Evolutionary conservation across 148 eudicot species (phyloP).

Genomic region (Drosera capensis): DNA sequence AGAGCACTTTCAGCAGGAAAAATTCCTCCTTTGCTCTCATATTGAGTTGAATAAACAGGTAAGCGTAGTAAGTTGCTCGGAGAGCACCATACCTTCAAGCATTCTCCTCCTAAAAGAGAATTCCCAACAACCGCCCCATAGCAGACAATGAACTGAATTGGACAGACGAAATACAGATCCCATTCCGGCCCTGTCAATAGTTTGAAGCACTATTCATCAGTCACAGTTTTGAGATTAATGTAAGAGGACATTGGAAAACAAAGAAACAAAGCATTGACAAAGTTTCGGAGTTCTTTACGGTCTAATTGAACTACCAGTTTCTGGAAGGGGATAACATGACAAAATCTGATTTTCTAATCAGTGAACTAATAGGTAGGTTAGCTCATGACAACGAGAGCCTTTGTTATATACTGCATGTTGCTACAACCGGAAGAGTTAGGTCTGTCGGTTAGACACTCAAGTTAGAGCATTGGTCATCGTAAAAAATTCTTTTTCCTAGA

Average conservation of each 20-base stretch:
- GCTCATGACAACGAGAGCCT: no score
- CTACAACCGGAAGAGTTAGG: no score
- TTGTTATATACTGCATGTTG: no score
- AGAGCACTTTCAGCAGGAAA: no score
- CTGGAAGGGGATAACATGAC: no score
- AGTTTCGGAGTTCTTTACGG: no score
- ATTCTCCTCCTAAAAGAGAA: conserved; percentile 61
- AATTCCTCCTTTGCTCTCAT: background rate
- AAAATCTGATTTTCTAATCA: no score
- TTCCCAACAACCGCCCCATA: conserved; percentile 63
- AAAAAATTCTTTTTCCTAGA: background rate
- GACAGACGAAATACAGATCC: conserved; percentile 64
- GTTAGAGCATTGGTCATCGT: no score
- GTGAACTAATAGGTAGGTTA: no score
- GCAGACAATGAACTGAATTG: conserved; percentile 65
- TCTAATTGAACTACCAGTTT: no score
- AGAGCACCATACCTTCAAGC: conserved; percentile 38
- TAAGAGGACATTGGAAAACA: background rate
- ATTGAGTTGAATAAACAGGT: background rate
- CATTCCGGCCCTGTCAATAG: conserved; percentile 34
- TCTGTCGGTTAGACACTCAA: no score
- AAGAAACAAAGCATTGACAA: background rate
- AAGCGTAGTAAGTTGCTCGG: background rate
- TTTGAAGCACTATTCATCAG: background rate
- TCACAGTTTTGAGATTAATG: background rate